Conservation (phyloP, 2,329 filamentous ascomycete species). For the Ophiocordyceps australis region DNA sequence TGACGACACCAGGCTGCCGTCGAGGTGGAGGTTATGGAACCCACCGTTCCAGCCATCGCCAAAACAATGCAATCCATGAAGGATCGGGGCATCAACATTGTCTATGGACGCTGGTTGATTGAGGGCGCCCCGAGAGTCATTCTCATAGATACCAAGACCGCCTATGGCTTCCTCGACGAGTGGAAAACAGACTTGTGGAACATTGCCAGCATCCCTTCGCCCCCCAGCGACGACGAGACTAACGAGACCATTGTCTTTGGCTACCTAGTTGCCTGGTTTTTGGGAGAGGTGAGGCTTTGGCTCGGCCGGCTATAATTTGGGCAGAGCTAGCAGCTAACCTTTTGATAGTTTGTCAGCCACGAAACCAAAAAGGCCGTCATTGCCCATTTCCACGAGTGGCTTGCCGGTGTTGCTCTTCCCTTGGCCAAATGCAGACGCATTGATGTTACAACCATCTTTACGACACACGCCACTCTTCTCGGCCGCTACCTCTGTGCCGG, state of each 20-base stretch:
- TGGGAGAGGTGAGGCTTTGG: constrained; percentile 58
- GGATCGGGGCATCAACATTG: constrained; percentile 70
- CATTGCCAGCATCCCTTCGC: constrained; percentile 80
- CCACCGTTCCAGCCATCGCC: constrained; percentile 60
- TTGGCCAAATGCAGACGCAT: constrained; percentile 87
- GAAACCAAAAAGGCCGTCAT: constrained; percentile 86
- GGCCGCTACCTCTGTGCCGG: constrained; percentile 93
- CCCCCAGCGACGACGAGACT: constrained; percentile 79
- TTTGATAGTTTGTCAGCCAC: constrained; percentile 67
- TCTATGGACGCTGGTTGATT: constrained; percentile 95
- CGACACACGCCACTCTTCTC: constrained; percentile 87
- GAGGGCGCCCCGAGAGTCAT: constrained; percentile 88
- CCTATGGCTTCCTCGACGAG: constrained; percentile 79
- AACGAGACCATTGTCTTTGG: constrained; percentile 97
- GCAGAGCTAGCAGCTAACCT: no score
- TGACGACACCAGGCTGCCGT: constrained; percentile 55
- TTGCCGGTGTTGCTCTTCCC: constrained; percentile 83
- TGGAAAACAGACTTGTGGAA: constrained; percentile 98
- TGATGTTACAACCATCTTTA: constrained; percentile 96
- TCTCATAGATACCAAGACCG: constrained; percentile 87
- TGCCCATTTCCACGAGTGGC: constrained; percentile 98
- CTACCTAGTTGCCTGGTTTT: constrained; percentile 92
- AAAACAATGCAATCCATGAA: constrained; percentile 84
- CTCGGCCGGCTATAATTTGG: background rate
- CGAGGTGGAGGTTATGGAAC: constrained; percentile 86